Conservation (phyloP, 1,139 yeast species). For the Groenewaldozyma sp. region DNA sequence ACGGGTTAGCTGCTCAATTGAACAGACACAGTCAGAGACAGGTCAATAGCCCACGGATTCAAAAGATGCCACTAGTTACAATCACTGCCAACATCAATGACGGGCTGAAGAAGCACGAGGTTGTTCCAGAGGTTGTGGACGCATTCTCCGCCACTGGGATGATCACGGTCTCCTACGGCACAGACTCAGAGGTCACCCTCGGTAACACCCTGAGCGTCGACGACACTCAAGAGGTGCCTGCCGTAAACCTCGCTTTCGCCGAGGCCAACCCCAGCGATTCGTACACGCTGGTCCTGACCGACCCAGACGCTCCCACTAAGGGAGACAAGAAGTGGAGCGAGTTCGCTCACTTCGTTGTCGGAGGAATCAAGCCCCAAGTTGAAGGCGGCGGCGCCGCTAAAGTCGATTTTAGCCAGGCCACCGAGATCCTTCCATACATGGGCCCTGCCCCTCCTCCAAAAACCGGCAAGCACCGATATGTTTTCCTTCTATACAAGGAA, state of each 20-base stretch:
- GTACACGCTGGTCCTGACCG: conserved; percentile 72
- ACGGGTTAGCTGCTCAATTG: too few relatives aligned
- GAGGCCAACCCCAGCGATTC: conserved; percentile 36
- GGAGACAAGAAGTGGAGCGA: conserved; percentile 84
- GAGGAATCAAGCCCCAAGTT: conserved; percentile 51
- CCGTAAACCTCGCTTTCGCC: conserved; percentile 52
- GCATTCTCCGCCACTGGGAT: conserved; percentile 30
- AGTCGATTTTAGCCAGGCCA: conserved; percentile 25
- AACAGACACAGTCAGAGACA: too few relatives aligned
- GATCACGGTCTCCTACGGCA: conserved; percentile 40
- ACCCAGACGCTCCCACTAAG: conserved; percentile 88
- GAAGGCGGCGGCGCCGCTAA: conserved; percentile 29
- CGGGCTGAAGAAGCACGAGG: conserved; percentile 48
- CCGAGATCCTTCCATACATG: conserved; percentile 39
- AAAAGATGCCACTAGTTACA: conserved; percentile 39
- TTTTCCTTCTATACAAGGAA: conserved; percentile 64
- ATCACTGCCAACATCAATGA: conserved; percentile 56
- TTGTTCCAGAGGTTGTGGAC: conserved; percentile 45
- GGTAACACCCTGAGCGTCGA: conserved; percentile 64
- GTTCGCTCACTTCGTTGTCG: conserved; percentile 65
- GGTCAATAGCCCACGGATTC: too few relatives aligned
- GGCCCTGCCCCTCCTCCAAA: conserved; percentile 84
- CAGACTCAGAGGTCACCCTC: conserved; percentile 57
- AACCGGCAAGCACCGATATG: conserved; percentile 78
- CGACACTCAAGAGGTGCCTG: conserved; percentile 59